phyloP scores from a whole-genome alignment of 2,329 filamentous ascomycete species.

The Monosporascus cannonballus region DNA sequence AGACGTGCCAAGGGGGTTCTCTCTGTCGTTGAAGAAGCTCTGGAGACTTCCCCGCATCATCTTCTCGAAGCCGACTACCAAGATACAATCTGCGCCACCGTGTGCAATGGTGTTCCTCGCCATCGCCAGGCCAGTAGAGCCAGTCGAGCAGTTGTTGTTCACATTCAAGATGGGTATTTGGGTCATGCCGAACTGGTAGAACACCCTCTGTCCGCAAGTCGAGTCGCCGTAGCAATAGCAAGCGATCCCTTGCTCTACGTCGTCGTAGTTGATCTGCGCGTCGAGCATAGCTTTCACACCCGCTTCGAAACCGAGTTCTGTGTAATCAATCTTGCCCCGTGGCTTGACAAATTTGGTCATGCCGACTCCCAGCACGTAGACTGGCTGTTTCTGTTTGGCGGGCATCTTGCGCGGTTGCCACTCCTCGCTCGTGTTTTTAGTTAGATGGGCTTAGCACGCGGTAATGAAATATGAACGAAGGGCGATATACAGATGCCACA shows the following conservation, averaged over 20 bases:
- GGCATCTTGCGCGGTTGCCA: constrained; percentile 33
- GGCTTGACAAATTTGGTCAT: constrained; percentile 99
- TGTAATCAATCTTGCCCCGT: constrained; percentile 88
- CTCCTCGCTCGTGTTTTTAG: background rate
- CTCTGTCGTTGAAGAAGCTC: constrained; percentile 77
- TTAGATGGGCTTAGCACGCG: too few species aligned
- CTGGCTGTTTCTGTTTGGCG: constrained; percentile 43
- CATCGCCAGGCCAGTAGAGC: constrained; percentile 85
- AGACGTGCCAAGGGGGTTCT: constrained; percentile 69
- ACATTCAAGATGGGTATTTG: constrained; percentile 95
- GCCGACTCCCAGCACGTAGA: constrained; percentile 92
- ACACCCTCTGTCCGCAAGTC: constrained; percentile 91
- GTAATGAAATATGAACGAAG: too few species aligned
- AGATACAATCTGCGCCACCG: constrained; percentile 78
- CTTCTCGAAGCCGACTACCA: constrained; percentile 96
- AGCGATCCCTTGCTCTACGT: constrained; percentile 90
- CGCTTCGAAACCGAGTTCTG: constrained; percentile 88
- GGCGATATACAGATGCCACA: too few species aligned
- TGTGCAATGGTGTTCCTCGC: constrained; percentile 72
- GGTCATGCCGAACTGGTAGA: constrained; percentile 98
- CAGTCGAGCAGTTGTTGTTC: constrained; percentile 98
- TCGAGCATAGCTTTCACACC: constrained; percentile 81
- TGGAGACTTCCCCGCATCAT: constrained; percentile 91
- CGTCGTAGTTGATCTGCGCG: constrained; percentile 91
- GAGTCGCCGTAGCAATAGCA: constrained; percentile 98